Percentiles rank a stretch among this genome's conserved stretches.
phyloP scores from a whole-genome alignment of 1,284 basidiomycete genomes.

The Puccinia triticina region DNA sequence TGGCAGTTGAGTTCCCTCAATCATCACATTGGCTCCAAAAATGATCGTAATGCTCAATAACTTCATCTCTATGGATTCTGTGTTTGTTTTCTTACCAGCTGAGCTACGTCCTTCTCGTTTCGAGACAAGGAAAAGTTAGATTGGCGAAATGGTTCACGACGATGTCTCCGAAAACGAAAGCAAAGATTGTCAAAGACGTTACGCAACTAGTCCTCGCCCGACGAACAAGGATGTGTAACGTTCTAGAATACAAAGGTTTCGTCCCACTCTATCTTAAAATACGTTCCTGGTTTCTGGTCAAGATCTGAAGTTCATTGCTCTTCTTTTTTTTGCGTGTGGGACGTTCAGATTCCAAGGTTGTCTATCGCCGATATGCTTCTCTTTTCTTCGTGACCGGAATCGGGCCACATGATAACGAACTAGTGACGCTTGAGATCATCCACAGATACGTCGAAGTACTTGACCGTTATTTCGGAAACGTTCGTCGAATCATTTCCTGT shows the following conservation, averaged over 20 bases:
- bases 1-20: no score
- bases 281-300: no score
- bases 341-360: constrained; percentile 75
- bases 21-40: no score
- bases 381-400: constrained; percentile 97
- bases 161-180: constrained; percentile 87
- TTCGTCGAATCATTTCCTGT: constrained; percentile 62
- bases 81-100: constrained; percentile 56
- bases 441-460: constrained; percentile 99
- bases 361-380: constrained; percentile 95
- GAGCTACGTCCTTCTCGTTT: constrained; percentile 82
- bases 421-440: constrained; percentile 93
- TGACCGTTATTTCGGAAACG: constrained; percentile 98
- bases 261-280: no score
- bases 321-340: neutral
- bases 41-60: neutral
- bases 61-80: neutral
- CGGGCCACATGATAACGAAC: constrained; percentile 81
- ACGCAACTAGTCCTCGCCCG: constrained; percentile 96
- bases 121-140: constrained; percentile 95
- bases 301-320: no score
- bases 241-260: constrained; percentile 96
- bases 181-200: constrained; percentile 99
- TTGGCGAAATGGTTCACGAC: constrained; percentile 99
- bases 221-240: constrained; percentile 98